A percentile compares a stretch with the other conserved stretches of the same genome.
Conservation (phyloP, 2,329 filamentous ascomycete genomes). For the Chaetomiaceae sp. region DNA sequence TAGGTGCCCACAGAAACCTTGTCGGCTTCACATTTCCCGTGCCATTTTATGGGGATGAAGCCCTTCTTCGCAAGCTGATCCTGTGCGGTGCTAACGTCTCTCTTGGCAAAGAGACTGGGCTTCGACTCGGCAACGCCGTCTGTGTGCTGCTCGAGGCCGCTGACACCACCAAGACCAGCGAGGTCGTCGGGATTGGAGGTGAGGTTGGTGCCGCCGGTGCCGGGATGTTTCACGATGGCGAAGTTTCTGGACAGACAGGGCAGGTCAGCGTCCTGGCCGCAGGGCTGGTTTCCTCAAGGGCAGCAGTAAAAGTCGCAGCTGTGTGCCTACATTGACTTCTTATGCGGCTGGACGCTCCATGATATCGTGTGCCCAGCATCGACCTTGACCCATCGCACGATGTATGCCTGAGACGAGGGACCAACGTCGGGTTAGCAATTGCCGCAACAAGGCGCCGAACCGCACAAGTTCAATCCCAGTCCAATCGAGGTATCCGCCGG, state of each 20-base stretch:
- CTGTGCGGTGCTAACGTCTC: constrained; percentile 56
- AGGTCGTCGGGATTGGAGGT: constrained; percentile 40
- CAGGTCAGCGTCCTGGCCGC: constrained; percentile 3
- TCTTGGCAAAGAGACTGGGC: constrained; percentile 46
- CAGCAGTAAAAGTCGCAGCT: too few species aligned
- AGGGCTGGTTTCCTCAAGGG: neutral
- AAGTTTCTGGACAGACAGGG: constrained; percentile 61
- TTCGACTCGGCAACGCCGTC: constrained; percentile 41
- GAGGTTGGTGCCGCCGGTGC: constrained; percentile 55
- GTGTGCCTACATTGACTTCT: constrained; percentile 84
- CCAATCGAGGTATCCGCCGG: too few species aligned
- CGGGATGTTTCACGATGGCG: constrained; percentile 95
- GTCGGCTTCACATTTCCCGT: constrained; percentile 93
- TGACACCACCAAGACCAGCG: too few species aligned
- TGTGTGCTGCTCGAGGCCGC: constrained; percentile 36
- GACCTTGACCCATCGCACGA: constrained; percentile 95
- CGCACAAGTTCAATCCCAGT: too few species aligned
- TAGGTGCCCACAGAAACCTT: constrained; percentile 88
- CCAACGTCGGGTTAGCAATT: constrained; percentile 1
- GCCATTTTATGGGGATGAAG: constrained; percentile 72
- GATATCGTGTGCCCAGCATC: constrained; percentile 87
- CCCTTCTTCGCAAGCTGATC: constrained; percentile 62
- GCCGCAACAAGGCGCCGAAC: constrained; percentile 2
- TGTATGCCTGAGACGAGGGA: constrained; percentile 67
- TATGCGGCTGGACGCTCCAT: constrained; percentile 96